Evolutionary conservation across 164 flowering plant genomes (phyloP).

Genomic region (Malania oleifera): DNA sequence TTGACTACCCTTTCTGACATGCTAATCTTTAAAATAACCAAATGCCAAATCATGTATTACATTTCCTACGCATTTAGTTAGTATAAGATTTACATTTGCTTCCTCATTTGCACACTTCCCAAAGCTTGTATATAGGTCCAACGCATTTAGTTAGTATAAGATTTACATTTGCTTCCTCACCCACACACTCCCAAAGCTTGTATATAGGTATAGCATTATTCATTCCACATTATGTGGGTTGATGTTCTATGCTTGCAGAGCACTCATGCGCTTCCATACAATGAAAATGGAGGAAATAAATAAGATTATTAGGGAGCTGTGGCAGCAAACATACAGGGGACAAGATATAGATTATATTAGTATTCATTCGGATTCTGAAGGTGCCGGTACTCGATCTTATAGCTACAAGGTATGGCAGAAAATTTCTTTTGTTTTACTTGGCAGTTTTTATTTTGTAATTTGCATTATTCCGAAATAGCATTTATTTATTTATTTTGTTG

Average conservation of each 20-base stretch:
- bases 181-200: too few species aligned
- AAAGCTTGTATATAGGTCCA: too few species aligned
- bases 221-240: background rate
- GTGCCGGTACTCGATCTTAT: slow-evolving; percentile 94
- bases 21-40: too few species aligned
- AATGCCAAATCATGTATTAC: too few species aligned
- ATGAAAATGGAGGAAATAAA: slow-evolving; percentile 99
- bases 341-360: slow-evolving; percentile 94
- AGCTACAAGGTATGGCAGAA: slow-evolving; percentile 65
- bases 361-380: slow-evolving; percentile 97
- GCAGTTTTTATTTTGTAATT: background rate
- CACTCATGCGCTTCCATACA: slow-evolving; percentile 97
- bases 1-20: too few species aligned
- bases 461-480: background rate
- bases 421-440: background rate
- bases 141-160: too few species aligned
- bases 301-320: slow-evolving; percentile 86
- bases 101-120: too few species aligned
- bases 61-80: too few species aligned
- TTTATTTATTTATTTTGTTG: background rate
- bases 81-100: too few species aligned
- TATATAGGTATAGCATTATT: background rate
- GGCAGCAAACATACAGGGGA: slow-evolving; percentile 99
- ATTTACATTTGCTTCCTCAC: too few species aligned
- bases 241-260: slow-evolving; percentile 38